These are phyloP conservation scores for Endotrypanum monterogeii DNA, from an alignment of 208 protist species.

Conservation along the genomic window DNA sequence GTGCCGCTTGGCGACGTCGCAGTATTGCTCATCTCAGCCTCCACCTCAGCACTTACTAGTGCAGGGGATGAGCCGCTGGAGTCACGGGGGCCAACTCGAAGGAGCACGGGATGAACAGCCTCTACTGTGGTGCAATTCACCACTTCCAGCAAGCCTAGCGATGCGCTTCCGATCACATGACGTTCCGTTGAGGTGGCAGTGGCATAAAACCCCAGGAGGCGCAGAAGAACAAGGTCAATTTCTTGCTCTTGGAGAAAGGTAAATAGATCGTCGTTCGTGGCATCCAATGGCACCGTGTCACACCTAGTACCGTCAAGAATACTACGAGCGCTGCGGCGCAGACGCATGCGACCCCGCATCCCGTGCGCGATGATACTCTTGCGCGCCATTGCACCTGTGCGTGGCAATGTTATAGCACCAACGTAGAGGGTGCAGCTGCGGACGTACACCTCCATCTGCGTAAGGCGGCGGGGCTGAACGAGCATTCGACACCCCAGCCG, in stretches of 20 bases:
- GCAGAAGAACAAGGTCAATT: conserved; percentile 62
- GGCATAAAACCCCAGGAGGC: conserved; percentile 43
- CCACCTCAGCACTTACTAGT: background rate
- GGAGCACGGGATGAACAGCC: conserved; percentile 23
- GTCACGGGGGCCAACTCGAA: conserved; percentile 21
- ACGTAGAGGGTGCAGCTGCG: conserved; percentile 28
- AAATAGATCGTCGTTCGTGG: conserved; percentile 21
- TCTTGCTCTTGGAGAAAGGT: conserved; percentile 32
- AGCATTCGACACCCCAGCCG: conserved; percentile 33
- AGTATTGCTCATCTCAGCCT: background rate
- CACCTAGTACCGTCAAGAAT: background rate
- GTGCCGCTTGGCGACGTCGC: background rate
- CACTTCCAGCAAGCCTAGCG: conserved; percentile 43
- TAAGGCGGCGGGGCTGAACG: conserved; percentile 29
- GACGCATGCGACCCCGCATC: conserved; percentile 21
- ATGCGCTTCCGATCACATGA: conserved; percentile 45
- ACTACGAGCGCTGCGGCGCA: background rate
- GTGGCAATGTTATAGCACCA: conserved; percentile 21
- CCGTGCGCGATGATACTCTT: conserved; percentile 19
- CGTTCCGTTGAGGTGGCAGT: conserved; percentile 49
- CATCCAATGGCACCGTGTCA: conserved; percentile 15
- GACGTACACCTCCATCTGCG: conserved; percentile 33
- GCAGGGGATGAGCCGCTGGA: background rate
- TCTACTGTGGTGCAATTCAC: conserved; percentile 60
- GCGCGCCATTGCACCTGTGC: conserved; percentile 5